phyloP scores from a whole-genome alignment of 257 asterid genomes.

The Gentiana macrophylla region DNA sequence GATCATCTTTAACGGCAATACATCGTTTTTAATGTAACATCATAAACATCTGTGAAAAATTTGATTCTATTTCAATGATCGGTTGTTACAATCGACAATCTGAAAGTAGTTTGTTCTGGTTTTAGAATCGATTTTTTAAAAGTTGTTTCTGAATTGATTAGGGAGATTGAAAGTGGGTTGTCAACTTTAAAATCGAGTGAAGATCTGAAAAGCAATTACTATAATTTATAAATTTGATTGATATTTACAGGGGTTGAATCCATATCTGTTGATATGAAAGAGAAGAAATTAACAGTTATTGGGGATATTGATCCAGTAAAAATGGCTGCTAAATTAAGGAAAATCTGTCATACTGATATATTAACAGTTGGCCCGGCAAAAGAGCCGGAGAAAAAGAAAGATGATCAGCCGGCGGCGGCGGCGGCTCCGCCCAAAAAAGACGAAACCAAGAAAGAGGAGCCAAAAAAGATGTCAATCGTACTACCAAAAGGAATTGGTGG shows the following conservation, averaged over 20 bases:
- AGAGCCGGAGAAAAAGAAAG: slow-evolving; percentile 64
- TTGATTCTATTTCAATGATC: not conserved
- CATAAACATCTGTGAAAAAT: too few relatives aligned
- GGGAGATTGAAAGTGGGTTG: too few relatives aligned
- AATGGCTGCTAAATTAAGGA: slow-evolving; percentile 46
- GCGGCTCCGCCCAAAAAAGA: slow-evolving; percentile 8
- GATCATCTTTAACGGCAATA: not conserved
- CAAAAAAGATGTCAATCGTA: not conserved
- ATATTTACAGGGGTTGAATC: slow-evolving; percentile 46
- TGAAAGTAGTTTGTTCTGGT: too few relatives aligned
- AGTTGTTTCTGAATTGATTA: too few relatives aligned
- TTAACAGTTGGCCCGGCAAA: slow-evolving; percentile 61
- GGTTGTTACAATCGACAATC: not conserved
- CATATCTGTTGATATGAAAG: slow-evolving; percentile 43
- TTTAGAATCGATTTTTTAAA: too few relatives aligned
- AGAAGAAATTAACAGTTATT: slow-evolving; percentile 46
- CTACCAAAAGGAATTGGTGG: too few relatives aligned
- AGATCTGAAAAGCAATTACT: not conserved
- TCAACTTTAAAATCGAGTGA: too few relatives aligned
- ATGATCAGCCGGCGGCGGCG: slow-evolving; percentile 13
- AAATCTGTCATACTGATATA: slow-evolving; percentile 51
- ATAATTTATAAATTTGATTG: not conserved
- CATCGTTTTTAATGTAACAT: too few relatives aligned
- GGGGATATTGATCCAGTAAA: slow-evolving; percentile 54
- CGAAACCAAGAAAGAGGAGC: slow-evolving; percentile 4